Percentiles rank a stretch among this genome's conserved stretches.
These are phyloP conservation scores for Fragaria ananassa DNA, from an alignment of 306 rosid species.

Conservation along the genomic window DNA sequence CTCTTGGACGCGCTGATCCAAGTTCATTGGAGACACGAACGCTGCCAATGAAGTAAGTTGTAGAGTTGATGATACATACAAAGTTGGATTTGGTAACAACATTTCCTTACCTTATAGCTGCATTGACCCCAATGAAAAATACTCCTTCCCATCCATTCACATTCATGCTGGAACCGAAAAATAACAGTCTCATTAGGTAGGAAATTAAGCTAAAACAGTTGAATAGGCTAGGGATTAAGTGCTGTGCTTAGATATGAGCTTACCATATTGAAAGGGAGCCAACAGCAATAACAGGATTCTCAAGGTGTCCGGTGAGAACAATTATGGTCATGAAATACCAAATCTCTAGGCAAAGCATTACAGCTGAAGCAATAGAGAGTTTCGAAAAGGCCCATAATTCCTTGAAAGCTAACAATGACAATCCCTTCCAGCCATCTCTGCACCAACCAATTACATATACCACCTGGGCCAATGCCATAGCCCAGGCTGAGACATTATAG, in stretches of 20 bases:
- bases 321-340: conserved; percentile 97
- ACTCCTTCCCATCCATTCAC: conserved; percentile 97
- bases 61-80: background rate
- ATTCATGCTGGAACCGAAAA: conserved; percentile 68
- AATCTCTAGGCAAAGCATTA: conserved; percentile 93
- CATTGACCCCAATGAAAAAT: conserved; percentile 90
- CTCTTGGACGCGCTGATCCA: conserved; percentile 88
- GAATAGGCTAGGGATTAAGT: background rate
- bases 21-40: conserved; percentile 90
- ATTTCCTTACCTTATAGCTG: conserved; percentile 70
- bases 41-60: conserved; percentile 29
- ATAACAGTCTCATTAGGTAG: background rate
- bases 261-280: conserved; percentile 96
- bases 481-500: conserved; percentile 69
- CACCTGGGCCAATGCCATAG: conserved; percentile 59
- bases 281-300: conserved; percentile 78
- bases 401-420: conserved; percentile 78
- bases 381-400: conserved; percentile 75
- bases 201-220: background rate
- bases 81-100: conserved; percentile 1
- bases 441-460: conserved; percentile 77
- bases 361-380: conserved; percentile 83
- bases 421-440: conserved; percentile 75
- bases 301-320: conserved; percentile 97
- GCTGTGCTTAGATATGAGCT: conserved; percentile 6